Evolutionary conservation across 2,329 filamentous ascomycete species (phyloP), one percentile per base, ranked within the genome.

Genomic region (Aspergillus aculeatus): DNA sequence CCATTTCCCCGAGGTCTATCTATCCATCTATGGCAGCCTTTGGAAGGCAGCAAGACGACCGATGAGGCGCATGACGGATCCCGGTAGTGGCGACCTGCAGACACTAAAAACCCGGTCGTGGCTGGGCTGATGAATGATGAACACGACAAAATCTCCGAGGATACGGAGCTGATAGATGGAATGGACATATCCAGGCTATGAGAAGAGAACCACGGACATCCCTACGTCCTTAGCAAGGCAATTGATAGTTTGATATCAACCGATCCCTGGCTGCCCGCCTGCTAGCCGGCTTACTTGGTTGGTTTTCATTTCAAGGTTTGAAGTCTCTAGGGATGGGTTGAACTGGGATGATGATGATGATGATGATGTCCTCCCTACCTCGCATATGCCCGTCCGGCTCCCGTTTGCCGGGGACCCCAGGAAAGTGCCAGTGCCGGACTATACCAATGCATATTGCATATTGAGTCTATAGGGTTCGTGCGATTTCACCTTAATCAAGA

Each of bases 61-160:
- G 16, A 16, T 44, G 38, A 44, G 38, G 14, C 16, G 38, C 38
- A 44, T 44, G 38, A 16, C 38, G 14, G 16, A 19, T 6, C 14
- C 16, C 47, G 41, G 16, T 19, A 7, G 23, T 32, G 19, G 53
- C 26, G 23, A 47, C 44, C 41, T 48, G 53, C 53, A 55, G 41
- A 47, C 5, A 21, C 53, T 31, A 47, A 48, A 35, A 47, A n/a
- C 53, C 41, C 44, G 24, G 41, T 47, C 48, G 47, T 50, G 54
- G 54, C 48, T 56, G 31, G 48, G 23, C 47, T 50, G 54, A 31
- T 41, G 11, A 41, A 44, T 51, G 54, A 31, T 29, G 31, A 31
- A 7, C 47, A 23, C n/a, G 47, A 19, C n/a, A 50, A 48, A 54
- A 49, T 58, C 50, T 58, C 56, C 56, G 56, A 58, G n/a, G 21